These are phyloP conservation scores for Fraxinus albicans DNA, from an alignment of 305 asterid species.

Conservation along the genomic window DNA sequence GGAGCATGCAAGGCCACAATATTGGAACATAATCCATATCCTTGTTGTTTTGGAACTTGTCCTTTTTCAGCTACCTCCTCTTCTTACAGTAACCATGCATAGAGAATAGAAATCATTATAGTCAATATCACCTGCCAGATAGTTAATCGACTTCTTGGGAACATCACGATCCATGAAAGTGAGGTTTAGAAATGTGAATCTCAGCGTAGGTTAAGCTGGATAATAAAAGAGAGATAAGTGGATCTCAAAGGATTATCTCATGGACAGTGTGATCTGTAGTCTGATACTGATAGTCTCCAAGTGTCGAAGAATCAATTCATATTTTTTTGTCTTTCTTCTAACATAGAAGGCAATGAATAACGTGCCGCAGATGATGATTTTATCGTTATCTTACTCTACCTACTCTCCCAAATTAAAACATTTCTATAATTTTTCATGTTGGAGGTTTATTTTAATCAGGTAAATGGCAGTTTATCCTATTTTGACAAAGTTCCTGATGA, in stretches of 20 bases:
- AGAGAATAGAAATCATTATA: constrained; percentile 1
- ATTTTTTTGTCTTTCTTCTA: neutral
- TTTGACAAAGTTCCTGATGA: constrained; percentile 82
- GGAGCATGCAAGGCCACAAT: neutral
- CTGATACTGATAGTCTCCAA: neutral
- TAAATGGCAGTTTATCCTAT: constrained; percentile 89
- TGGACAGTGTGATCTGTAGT: neutral
- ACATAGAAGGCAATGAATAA: neutral
- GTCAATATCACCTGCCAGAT: constrained; percentile 5
- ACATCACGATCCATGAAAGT: neutral
- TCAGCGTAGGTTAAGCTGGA: constrained; percentile 19
- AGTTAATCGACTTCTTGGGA: constrained; percentile 1
- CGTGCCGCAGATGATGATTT: neutral
- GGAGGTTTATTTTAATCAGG: constrained; percentile 48
- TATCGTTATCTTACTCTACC: constrained; percentile 2
- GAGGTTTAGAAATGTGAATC: neutral
- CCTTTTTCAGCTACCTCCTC: constrained; percentile 9
- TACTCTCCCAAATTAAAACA: neutral
- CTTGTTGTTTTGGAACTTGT: neutral
- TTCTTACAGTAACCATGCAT: neutral
- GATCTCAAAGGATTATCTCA: constrained; percentile 8
- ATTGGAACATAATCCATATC: neutral
- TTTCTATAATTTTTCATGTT: constrained; percentile 16
- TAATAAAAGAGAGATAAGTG: neutral
- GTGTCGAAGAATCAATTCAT: neutral